Evolutionary conservation across 2,329 filamentous ascomycete species (phyloP).

Genomic region (Colletotrichum sp.): DNA sequence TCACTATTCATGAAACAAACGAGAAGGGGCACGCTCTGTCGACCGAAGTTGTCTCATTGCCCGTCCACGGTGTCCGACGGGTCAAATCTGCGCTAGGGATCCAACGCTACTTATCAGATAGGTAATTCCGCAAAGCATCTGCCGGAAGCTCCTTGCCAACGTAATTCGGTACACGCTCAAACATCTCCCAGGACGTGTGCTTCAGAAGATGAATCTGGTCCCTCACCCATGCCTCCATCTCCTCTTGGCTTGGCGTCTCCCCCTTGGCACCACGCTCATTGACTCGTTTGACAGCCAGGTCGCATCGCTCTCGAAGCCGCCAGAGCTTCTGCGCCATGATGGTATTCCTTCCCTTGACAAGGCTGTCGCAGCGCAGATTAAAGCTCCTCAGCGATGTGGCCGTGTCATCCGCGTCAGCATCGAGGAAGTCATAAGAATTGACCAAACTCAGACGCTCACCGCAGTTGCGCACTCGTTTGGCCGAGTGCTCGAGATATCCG

Average conservation of each 20-base stretch:
- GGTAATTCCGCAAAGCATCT: neutral
- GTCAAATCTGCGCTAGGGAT: too few relatives aligned
- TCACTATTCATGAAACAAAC: too few relatives aligned
- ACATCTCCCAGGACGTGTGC: neutral
- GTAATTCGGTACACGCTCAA: neutral
- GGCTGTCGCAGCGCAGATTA: neutral
- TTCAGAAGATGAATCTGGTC: neutral
- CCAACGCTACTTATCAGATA: neutral
- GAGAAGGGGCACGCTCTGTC: too few relatives aligned
- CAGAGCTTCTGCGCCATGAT: neutral
- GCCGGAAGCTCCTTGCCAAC: neutral
- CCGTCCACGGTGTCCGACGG: too few relatives aligned
- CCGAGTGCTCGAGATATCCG: neutral
- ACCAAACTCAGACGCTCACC: neutral
- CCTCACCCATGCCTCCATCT: neutral
- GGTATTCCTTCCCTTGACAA: neutral
- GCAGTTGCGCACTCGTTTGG: neutral
- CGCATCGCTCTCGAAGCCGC: neutral
- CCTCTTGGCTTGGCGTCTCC: neutral
- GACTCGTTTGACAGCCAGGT: neutral
- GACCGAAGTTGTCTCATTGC: too few relatives aligned
- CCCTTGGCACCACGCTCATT: neutral
- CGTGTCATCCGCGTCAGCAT: neutral
- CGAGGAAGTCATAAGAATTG: neutral
- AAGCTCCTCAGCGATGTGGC: neutral